A percentile compares a stretch with the other conserved stretches of the same genome.
Evolutionary conservation across 805 yeast genomes (phyloP).

Genomic region (Yarrowia alimentaria): DNA sequence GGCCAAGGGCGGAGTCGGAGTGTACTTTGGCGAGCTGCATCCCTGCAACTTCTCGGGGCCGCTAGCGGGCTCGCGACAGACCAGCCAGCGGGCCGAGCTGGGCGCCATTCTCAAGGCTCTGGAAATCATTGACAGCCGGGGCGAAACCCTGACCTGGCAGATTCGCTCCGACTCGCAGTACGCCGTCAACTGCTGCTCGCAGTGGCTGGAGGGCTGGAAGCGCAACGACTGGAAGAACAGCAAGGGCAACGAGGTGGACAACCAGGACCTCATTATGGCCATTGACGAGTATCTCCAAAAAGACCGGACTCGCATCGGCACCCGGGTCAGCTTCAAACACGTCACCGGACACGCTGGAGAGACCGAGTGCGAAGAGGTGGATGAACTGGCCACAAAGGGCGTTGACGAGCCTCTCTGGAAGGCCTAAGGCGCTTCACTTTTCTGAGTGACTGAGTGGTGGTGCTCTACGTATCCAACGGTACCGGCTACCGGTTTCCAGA

Average conservation of each 20-base stretch:
- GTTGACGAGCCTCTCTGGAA: constrained; percentile 7
- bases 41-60: constrained; percentile 24
- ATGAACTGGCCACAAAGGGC: constrained; percentile 2
- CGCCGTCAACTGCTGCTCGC: constrained; percentile 47
- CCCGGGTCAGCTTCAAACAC: constrained; percentile 20
- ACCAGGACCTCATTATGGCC: constrained; percentile 16
- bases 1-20: constrained; percentile 62
- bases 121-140: constrained; percentile 28
- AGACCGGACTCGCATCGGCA: constrained; percentile 2
- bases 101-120: constrained; percentile 37
- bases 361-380: constrained; percentile 17
- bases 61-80: background rate
- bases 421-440: too few species aligned
- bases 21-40: constrained; percentile 47
- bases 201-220: constrained; percentile 27
- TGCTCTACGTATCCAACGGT: too few species aligned
- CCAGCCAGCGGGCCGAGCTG: constrained; percentile 78
- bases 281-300: constrained; percentile 21
- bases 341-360: constrained; percentile 8
- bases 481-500: too few species aligned
- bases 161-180: constrained; percentile 84
- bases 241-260: constrained; percentile 20
- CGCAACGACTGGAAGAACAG: constrained; percentile 14
- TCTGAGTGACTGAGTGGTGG: too few species aligned
- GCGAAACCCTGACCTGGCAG: constrained; percentile 69